Evolutionary conservation across 1,284 basidiomycete genomes (phyloP), one percentile per base, ranked within the genome.

Genomic region (Cerrena zonata): DNA sequence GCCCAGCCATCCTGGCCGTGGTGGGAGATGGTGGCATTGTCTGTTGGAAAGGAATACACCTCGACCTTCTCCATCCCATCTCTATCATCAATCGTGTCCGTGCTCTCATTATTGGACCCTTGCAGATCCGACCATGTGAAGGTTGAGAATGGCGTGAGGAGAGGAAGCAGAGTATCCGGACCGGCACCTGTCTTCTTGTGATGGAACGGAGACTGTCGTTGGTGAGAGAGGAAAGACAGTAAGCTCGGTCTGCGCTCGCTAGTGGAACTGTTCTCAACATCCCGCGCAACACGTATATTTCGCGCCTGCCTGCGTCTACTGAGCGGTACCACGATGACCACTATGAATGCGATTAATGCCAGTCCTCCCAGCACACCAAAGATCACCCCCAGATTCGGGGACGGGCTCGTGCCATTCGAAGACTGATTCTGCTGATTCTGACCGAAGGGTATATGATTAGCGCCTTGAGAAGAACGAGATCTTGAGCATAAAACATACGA

Each of bases 151-250:
- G 60, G 57, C 47, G 59, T 54, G 49, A 63, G 59, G 5, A 62
- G 54, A 42, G 62, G 59, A 23, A 61, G 56, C 19, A 61, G 50
- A 18, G 54, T 50, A 53, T 56, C 62, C 58, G 58, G 61, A 53
- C 59, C 63, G 61, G 59, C 47, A 41, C 49, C 57, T 57, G 56
- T 55, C 58, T 61, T 59, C 57, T 64, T 59, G 60, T 65, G 61
- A 53, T 59, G 61, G 59, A 58, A 59, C 55, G 59, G 56, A 54
- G 54, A 53, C 47, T 7, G 21, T n/a, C 5, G 26, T 12, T 19
- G 4, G 50, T 53, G 55, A 49, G 45, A 46, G 19, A 47, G 39
- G 52, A 44, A 49, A 5, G 30, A 23, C 7, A 46, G 15, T 13
- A 30, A 21, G 24, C 30, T 47, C 5, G 34, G 46, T 25, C 22